A percentile compares a stretch with the other conserved stretches of the same genome.
Conservation (phyloP, 139 green algal genomes). For the Chlamydomonas urium region DNA sequence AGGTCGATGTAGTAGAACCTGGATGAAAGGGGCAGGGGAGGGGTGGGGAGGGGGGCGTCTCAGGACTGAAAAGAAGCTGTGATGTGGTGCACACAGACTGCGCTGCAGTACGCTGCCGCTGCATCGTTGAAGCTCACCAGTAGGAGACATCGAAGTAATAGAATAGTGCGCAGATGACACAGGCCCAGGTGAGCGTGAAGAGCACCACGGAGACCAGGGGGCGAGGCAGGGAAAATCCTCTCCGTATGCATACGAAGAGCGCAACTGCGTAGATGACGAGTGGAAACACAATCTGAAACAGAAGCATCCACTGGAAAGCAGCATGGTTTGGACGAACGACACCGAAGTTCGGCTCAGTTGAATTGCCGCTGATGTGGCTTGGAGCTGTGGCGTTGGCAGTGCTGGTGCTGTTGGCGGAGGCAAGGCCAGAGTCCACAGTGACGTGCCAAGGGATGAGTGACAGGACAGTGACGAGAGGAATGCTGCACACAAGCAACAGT, state of each 20-base stretch:
- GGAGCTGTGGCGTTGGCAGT: background rate
- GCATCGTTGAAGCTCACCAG: background rate
- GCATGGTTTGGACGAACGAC: background rate
- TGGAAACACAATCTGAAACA: slow-evolving; percentile 3
- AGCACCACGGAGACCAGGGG: background rate
- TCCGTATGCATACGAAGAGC: slow-evolving; percentile 4
- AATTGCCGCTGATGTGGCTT: too few species aligned
- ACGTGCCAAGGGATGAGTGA: background rate
- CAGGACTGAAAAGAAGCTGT: background rate
- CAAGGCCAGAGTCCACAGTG: background rate
- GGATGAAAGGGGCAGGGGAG: too few species aligned
- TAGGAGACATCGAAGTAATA: too few species aligned
- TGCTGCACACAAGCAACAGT: too few species aligned
- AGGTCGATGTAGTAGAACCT: slow-evolving; percentile 21
- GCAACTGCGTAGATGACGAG: slow-evolving; percentile 5
- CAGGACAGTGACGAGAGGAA: background rate
- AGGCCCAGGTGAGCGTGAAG: background rate
- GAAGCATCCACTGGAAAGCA: background rate
- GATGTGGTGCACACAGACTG: background rate
- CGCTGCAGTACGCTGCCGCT: background rate
- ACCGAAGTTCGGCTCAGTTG: background rate
- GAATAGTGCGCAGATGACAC: background rate
- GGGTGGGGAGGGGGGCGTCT: background rate
- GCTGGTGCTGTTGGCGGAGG: background rate
- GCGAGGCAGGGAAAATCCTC: background rate